Evolutionary conservation across 768 basidiomycete genomes (phyloP).

Genomic region (Phanerochaete sordida): DNA sequence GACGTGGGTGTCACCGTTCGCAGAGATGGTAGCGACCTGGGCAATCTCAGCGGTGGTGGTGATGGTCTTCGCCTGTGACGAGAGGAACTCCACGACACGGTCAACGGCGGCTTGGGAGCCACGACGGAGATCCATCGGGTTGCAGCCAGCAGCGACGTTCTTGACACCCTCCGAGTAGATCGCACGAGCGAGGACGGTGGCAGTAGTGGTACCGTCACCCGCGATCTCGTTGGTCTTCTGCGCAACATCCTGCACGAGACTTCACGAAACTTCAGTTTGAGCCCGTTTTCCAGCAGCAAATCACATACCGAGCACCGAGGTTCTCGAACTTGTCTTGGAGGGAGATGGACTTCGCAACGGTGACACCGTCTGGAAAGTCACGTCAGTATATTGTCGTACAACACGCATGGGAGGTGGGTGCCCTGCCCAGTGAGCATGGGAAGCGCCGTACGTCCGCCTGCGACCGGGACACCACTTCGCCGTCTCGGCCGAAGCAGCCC

Average conservation of each 20-base stretch:
- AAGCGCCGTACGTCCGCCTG: no score
- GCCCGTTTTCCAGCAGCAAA: neutral
- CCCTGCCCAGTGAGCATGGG: neutral
- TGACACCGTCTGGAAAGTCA: slow-evolving; percentile 79
- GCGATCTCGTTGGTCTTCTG: slow-evolving; percentile 96
- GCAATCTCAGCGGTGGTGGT: slow-evolving; percentile 98
- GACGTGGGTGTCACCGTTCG: slow-evolving; percentile 79
- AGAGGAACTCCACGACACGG: slow-evolving; percentile 88
- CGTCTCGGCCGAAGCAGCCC: no score
- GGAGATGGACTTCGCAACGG: slow-evolving; percentile 91
- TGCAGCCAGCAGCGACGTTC: slow-evolving; percentile 98
- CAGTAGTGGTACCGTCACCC: slow-evolving; percentile 97
- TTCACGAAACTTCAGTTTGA: slow-evolving; percentile 26
- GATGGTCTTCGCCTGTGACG: slow-evolving; percentile 86
- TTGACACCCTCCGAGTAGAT: slow-evolving; percentile 99
- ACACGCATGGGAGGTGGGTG: neutral
- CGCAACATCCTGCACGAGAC: slow-evolving; percentile 93
- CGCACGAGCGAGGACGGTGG: slow-evolving; percentile 93
- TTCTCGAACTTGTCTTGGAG: slow-evolving; percentile 99
- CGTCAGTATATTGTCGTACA: neutral
- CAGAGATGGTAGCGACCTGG: slow-evolving; percentile 95
- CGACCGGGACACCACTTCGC: no score
- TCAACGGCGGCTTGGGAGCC: slow-evolving; percentile 95
- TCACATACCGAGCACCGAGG: slow-evolving; percentile 87
- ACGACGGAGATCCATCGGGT: slow-evolving; percentile 99